Evolutionary conservation across 768 basidiomycete species (phyloP).

Genomic region (Holtermannia corniformis): DNA sequence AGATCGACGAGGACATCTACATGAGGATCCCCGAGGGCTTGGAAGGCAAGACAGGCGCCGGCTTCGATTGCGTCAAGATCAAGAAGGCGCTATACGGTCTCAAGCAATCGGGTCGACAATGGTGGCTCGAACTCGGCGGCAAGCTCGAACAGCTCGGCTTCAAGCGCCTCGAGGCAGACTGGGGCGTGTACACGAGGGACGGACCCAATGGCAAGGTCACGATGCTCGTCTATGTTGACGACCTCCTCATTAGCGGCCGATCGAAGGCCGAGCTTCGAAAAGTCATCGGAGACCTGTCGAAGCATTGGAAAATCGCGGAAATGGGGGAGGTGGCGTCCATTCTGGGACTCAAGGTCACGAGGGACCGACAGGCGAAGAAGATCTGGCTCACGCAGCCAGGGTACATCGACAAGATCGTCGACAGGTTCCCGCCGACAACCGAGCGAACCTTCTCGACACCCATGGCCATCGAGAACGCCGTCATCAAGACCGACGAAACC

Average conservation of each 20-base stretch:
- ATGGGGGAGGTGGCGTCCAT: slow-evolving; percentile 8
- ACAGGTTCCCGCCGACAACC: too few species aligned
- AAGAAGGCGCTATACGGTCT: slow-evolving; percentile 6
- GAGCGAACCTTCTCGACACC: too few species aligned
- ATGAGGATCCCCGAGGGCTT: slow-evolving; percentile 5
- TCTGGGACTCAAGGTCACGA: too few species aligned
- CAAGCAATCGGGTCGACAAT: slow-evolving; percentile 7
- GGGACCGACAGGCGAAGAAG: too few species aligned
- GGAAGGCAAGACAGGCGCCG: neutral
- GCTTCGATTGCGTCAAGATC: slow-evolving; percentile 32
- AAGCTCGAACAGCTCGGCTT: too few species aligned
- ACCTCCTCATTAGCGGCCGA: slow-evolving; percentile 1
- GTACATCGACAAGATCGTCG: too few species aligned
- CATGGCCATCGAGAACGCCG: too few species aligned
- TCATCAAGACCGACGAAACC: too few species aligned
- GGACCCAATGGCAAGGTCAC: neutral
- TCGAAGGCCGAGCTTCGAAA: neutral
- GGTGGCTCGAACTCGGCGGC: slow-evolving; percentile 12
- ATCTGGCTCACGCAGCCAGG: too few species aligned
- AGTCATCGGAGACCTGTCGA: slow-evolving; percentile 2
- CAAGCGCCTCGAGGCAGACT: slow-evolving; percentile 11
- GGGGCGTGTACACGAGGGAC: slow-evolving; percentile 12
- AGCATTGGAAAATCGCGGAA: slow-evolving; percentile 8
- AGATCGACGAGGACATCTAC: slow-evolving; percentile 4
- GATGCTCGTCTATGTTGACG: slow-evolving; percentile 11